A percentile compares a stretch with the other conserved stretches of the same genome.
These are phyloP conservation scores for Macrotyloma uniflorum DNA, from an alignment of 306 rosid species.

Conservation along the genomic window DNA sequence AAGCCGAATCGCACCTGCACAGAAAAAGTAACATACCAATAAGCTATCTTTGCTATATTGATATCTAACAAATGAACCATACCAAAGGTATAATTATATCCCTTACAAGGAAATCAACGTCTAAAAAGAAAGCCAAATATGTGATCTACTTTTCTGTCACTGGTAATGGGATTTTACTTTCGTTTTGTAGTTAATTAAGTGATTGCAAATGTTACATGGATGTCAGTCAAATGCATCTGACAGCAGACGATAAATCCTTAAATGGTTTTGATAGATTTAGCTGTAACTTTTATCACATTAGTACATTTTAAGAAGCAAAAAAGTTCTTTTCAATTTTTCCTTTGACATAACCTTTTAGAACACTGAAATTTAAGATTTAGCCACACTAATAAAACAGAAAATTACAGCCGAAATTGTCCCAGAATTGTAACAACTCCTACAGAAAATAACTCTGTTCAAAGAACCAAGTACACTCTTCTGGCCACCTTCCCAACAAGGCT, in stretches of 20 bases:
- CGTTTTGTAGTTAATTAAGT: constrained; percentile 9
- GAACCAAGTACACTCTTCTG: too few relatives aligned
- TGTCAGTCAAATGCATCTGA: constrained; percentile 24
- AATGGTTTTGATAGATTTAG: not conserved
- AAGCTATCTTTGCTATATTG: constrained; percentile 11
- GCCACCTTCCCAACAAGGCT: too few relatives aligned
- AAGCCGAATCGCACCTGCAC: constrained; percentile 86
- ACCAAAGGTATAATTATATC: constrained; percentile 10
- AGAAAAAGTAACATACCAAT: constrained; percentile 18
- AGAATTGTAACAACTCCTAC: not conserved
- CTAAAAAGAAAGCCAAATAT: not conserved
- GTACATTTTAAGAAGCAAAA: constrained; percentile 14
- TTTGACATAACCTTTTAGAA: not conserved
- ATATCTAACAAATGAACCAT: constrained; percentile 23
- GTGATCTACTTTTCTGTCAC: constrained; percentile 14
- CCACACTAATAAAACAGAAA: not conserved
- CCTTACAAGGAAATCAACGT: constrained; percentile 10
- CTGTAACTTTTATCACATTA: not conserved
- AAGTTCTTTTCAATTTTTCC: constrained; percentile 30
- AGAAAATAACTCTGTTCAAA: too few relatives aligned
- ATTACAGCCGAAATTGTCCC: not conserved
- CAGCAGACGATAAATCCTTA: not conserved
- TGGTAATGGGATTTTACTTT: constrained; percentile 20
- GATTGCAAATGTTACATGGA: constrained; percentile 12
- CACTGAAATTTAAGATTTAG: not conserved